phyloP scores from a whole-genome alignment of 257 asterid species.

The Nicotiana attenuata region DNA sequence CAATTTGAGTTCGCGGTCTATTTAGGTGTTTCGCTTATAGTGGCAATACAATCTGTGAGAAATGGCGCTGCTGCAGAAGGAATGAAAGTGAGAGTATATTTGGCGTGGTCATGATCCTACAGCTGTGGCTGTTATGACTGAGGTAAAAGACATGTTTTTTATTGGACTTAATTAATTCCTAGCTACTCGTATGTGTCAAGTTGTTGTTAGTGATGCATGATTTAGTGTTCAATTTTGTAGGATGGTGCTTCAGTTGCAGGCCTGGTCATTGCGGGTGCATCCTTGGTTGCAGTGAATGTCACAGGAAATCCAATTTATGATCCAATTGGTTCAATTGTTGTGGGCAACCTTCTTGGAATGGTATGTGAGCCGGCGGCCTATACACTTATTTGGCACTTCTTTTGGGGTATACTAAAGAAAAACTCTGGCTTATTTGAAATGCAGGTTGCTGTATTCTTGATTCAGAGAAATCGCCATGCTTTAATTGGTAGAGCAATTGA shows the following conservation, averaged over 20 bases:
- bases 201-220: conserved; percentile 9
- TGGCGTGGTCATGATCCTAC: conserved; percentile 99
- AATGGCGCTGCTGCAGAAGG: conserved; percentile 98
- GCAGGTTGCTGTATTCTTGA: conserved; percentile 92
- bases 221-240: conserved; percentile 34
- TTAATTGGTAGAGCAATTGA: conserved; percentile 95
- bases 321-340: conserved; percentile 88
- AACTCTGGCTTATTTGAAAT: conserved; percentile 18
- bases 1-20: not conserved
- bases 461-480: conserved; percentile 94
- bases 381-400: not conserved
- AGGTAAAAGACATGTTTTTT: conserved; percentile 44
- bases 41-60: conserved; percentile 85
- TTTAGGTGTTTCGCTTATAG: conserved; percentile 87
- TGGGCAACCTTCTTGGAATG: conserved; percentile 96
- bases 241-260: conserved; percentile 98
- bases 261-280: conserved; percentile 83
- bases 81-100: conserved; percentile 82
- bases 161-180: conserved; percentile 6
- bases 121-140: conserved; percentile 97
- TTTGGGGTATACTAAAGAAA: not conserved
- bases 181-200: conserved; percentile 8
- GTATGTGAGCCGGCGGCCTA: conserved; percentile 29
- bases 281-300: conserved; percentile 74
- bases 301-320: conserved; percentile 92